Base-by-base conservation (phyloP, 2,329 filamentous ascomycete genomes). In the Ophiostoma sp. region DNA sequence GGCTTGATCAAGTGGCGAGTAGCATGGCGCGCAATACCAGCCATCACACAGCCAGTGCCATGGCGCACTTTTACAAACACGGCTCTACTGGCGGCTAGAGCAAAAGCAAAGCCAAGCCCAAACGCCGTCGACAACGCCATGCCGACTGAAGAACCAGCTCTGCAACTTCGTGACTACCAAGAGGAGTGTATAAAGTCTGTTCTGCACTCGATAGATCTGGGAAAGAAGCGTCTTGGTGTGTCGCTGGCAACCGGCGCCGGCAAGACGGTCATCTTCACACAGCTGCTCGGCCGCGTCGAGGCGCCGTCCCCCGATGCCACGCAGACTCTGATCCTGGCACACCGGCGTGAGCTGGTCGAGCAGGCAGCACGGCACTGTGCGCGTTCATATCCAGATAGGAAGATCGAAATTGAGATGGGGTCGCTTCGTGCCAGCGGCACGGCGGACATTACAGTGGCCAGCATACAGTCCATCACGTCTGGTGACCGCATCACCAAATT, bases 201-300 rank as follows among this genome's bases (percentile, higher is more conserved):
- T 3, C 80, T 96, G 1, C 80, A 84, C 1, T 87, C 93, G 70
- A 78, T 96, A 0, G 78, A 85, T 2, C 80, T 86, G 44, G 93
- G 93, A 0, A 87, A 94, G 74, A 93, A 91, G 76, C 86, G 94
- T 7, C 81, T 97, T 1, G 93, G 93, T 0, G 86, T 97, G 5
- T 97, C 94, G 0, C 79, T 97, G 48, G 94, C 93, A 2, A 97
- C 94, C 3, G 93, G 94, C 0, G 89, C 91, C 73, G 93, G 93
- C 6, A 97, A 97, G 79, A 97, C 93, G 8, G 92, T 99, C 77
- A 94, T 99, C 75, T 99, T 99, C 81, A 98, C 94, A 15, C 93
- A 97, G 77, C 85, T 99, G 65, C 96, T 99, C 73, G 88, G 92
- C 76, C 90, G 91, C 71, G 83, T 98, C 68, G 79, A 82, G 68